Evolutionary conservation across 352 stramenopile species (phyloP).

Genomic region (Aphanomyces euteiches): DNA sequence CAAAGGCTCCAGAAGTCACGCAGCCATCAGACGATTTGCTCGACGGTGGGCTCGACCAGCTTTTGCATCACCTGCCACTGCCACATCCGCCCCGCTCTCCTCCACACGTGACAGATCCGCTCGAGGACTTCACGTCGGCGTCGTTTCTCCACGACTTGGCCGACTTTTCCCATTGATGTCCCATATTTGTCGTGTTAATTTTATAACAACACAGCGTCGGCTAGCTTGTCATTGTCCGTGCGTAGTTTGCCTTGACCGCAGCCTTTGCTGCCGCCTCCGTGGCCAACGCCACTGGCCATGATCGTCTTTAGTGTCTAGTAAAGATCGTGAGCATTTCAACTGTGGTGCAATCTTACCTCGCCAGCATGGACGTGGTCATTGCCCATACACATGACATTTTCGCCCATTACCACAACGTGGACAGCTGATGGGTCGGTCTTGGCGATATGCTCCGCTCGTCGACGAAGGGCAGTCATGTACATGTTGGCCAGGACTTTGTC

Average conservation of each 20-base stretch:
- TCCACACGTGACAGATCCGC: neutral
- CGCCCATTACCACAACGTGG: slow-evolving; percentile 50
- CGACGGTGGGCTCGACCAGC: neutral
- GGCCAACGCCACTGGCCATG: slow-evolving; percentile 36
- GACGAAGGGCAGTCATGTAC: slow-evolving; percentile 53
- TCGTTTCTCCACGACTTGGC: no score
- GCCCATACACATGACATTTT: slow-evolving; percentile 50
- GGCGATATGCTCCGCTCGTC: slow-evolving; percentile 55
- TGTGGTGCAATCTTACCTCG: slow-evolving; percentile 45
- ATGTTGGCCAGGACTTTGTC: slow-evolving; percentile 33
- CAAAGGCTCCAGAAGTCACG: neutral
- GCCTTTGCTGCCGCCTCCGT: slow-evolving; percentile 51
- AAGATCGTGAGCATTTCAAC: slow-evolving; percentile 25
- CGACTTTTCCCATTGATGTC: no score
- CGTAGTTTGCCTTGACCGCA: slow-evolving; percentile 52
- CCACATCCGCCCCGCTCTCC: neutral
- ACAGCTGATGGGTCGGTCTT: slow-evolving; percentile 36
- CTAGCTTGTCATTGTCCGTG: neutral
- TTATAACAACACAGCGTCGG: no score
- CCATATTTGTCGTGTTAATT: no score
- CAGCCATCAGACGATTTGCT: neutral
- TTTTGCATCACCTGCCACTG: neutral
- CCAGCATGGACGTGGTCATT: slow-evolving; percentile 46
- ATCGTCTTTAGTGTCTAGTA: slow-evolving; percentile 41
- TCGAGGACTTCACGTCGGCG: no score